Base-by-base conservation (phyloP, 768 basidiomycete genomes). In the Lyophyllum atratum region DNA sequence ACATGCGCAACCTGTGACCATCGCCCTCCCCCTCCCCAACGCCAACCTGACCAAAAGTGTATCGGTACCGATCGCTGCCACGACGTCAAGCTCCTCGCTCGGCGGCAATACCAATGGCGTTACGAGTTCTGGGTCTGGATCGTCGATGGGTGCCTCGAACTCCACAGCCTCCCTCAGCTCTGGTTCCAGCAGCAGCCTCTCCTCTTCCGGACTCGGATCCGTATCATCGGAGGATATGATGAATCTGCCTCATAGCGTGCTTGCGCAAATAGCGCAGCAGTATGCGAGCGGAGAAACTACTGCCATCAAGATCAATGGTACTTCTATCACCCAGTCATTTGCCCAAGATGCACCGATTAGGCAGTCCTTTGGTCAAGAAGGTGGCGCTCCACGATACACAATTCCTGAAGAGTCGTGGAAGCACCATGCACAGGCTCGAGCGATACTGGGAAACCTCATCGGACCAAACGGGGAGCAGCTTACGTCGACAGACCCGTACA, bases 401-500 rank as follows among this genome's bases (percentile, higher is more conserved):
- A 75, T 87, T 37, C 79, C 82, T 24, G 89, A 90, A 68, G 90
- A 90, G 67, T 88, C 90, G 8, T 90, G 87, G 89, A 89, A 91
- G 69, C 90, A 92, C 62, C 88, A 92, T 51, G 86, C 86, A 1
- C 92, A 92, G 70, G 90, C 90, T 43, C 84, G 89, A 6, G 89
- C 90, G 1, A 90, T 93, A 55, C 73, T 93, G 55, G 88, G 90
- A 11, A 92, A 90, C 64, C 74, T 93, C 19, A 91, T 93, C 40
- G 92, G 92, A 21, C 91, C 90, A 0, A 92, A 93, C 59, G 92
- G 91, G 55, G 89, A 93, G 74, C 86, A 92, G 70, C 76, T 93
- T 60, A 92, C 90, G 26, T 91, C 90, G 22, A 92, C 89, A 21
- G 94, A 96, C 66, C 94, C 94, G n/a, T 93, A 94, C 67, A 97